Conservation (phyloP, 2,329 filamentous ascomycete genomes). For the Cytospora piceicola region DNA sequence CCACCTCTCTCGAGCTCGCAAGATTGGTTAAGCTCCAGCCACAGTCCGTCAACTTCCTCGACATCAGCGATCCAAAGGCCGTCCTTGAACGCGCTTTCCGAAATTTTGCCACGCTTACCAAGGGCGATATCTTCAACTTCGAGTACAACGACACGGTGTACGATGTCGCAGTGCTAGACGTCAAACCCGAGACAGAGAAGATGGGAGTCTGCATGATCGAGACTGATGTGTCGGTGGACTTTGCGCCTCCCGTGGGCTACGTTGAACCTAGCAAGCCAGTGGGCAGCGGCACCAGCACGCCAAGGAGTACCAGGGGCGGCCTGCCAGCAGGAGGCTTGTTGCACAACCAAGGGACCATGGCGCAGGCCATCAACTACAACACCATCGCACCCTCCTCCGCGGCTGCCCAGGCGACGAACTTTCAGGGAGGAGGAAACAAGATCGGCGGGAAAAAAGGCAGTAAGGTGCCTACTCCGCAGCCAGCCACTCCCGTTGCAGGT, state of each 20-base stretch:
- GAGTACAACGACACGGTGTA: slow-evolving; percentile 94
- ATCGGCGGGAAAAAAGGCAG: slow-evolving; percentile 81
- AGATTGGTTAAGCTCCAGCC: slow-evolving; percentile 96
- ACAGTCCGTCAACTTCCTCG: slow-evolving; percentile 89
- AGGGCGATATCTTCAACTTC: slow-evolving; percentile 95
- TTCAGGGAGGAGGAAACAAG: slow-evolving; percentile 78
- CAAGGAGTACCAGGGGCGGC: slow-evolving; percentile 67
- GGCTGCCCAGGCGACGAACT: slow-evolving; percentile 74
- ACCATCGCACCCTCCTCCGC: slow-evolving; percentile 81
- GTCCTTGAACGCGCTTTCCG: slow-evolving; percentile 80
- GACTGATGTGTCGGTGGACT: slow-evolving; percentile 95
- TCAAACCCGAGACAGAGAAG: slow-evolving; percentile 81
- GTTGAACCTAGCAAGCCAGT: slow-evolving; percentile 74
- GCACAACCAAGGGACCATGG: slow-evolving; percentile 90
- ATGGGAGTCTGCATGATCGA: slow-evolving; percentile 94
- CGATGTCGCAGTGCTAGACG: slow-evolving; percentile 90
- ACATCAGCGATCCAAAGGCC: slow-evolving; percentile 95
- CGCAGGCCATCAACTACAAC: slow-evolving; percentile 95
- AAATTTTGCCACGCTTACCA: slow-evolving; percentile 45
- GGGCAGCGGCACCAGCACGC: slow-evolving; percentile 82
- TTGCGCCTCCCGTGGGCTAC: slow-evolving; percentile 91
- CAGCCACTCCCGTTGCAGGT: slow-evolving; percentile 71
- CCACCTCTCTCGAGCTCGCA: slow-evolving; percentile 87
- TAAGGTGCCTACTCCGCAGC: slow-evolving; percentile 74
- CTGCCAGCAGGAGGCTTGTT: slow-evolving; percentile 73